Evolutionary conservation across 176 grass and related monocot genomes (phyloP).

Genomic region (Saccharum officinarum): DNA sequence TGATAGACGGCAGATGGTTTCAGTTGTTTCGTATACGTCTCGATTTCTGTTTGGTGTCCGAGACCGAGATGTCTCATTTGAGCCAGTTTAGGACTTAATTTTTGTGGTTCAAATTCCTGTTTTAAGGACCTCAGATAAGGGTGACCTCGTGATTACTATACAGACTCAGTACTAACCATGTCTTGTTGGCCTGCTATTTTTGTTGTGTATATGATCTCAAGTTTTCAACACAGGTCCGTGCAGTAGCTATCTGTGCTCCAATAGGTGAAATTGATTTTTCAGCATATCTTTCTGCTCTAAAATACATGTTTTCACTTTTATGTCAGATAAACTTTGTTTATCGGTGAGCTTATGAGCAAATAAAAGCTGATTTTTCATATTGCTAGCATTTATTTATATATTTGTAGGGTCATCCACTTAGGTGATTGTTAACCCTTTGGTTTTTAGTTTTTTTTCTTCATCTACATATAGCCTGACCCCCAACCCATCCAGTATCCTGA

Average conservation of each 20-base stretch:
- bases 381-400: not conserved
- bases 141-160: not conserved
- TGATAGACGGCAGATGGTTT: not conserved
- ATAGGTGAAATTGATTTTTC: not conserved
- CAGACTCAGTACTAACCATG: not conserved
- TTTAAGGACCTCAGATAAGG: not conserved
- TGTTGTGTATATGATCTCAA: not conserved
- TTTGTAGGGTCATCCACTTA: not conserved
- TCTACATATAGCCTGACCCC: not conserved
- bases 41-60: not conserved
- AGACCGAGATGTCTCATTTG: no score
- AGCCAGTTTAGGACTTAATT: not conserved
- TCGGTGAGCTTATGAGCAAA: not conserved
- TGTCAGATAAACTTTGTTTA: not conserved
- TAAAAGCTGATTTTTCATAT: not conserved
- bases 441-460: not conserved
- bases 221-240: not conserved
- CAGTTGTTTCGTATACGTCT: not conserved
- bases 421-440: not conserved
- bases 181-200: not conserved
- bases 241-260: not conserved
- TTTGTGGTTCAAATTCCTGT: not conserved
- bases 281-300: not conserved
- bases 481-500: not conserved
- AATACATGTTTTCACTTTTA: not conserved